Base-by-base conservation (phyloP, 1,139 yeast species). In the Geotrichum reessii region DNA sequence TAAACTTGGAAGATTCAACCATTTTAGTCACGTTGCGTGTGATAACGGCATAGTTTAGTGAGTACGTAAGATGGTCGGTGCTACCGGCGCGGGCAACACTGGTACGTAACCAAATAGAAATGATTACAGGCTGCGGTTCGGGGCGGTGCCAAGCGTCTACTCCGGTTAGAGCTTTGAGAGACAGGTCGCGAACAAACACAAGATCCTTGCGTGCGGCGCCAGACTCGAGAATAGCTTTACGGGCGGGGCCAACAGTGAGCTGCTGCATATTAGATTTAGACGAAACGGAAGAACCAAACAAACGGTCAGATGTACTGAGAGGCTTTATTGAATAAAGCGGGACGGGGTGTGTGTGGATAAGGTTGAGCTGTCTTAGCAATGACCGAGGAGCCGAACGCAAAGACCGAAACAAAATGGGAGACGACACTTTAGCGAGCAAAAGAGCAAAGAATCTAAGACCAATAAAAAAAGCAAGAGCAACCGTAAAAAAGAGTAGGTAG, bases 1-100 rank as follows among this genome's bases (percentile, higher is more conserved):
- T 71, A 63, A 72, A 76, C 59, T 75, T 77, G 64, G 79, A 73
- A 2, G 72, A 62, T 59, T 76, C 81, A 67, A 85, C 80, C 65
- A 72, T 79, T n/a, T 78, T 76, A 47, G 80, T 71, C 44, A 88
- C 76, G 54, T 83, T 82, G 56, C 90, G 76, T 2, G 92, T 83
- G 14, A 92, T 81, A 12, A 85, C 92, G 1, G 96, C 97, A 72
- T 92, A 92, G 72, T 91, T 92, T 64, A 92, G 79, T 5, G 96
- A 87, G 68, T 87, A 84, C 61, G 83, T 81, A 65, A 92, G 77
- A 69, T 90, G 91, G 71, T 92, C 98, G 0, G 86, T 82, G 14
- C 75, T 74, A 11, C 93, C 84, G 7, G 96, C 92, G 61, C 79
- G 76, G 42, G 81, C 78, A 66, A 91, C 87, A 67, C 86, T 84